A percentile compares a stretch with the other conserved stretches of the same genome.
Conservation (phyloP, 768 basidiomycete genomes). For the Austroboletus eburneus region DNA sequence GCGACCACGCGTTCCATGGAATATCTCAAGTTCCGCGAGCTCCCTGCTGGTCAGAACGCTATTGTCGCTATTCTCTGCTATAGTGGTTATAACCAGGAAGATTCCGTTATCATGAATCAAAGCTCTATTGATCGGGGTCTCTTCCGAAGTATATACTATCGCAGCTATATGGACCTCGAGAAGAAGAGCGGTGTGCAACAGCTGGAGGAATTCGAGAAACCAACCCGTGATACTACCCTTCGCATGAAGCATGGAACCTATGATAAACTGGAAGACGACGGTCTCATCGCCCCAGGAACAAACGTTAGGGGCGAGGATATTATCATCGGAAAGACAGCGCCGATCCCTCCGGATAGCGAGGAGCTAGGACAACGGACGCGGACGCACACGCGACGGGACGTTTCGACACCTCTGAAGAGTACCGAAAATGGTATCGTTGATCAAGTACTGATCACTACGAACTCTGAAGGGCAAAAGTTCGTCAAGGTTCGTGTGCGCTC, state of each 20-base stretch:
- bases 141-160: conserved; percentile 98
- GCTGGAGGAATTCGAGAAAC: conserved; percentile 96
- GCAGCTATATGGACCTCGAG: conserved; percentile 97
- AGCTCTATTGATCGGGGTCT: conserved; percentile 96
- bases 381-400: conserved; percentile 89
- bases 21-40: conserved; percentile 96
- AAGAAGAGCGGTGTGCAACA: conserved; percentile 92
- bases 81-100: conserved; percentile 99
- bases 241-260: conserved; percentile 98
- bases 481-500: conserved; percentile 97
- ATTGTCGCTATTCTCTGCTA: conserved; percentile 98
- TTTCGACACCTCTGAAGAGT: conserved; percentile 95
- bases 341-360: conserved; percentile 93
- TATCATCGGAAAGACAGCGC: conserved; percentile 98
- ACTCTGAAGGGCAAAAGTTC: conserved; percentile 94
- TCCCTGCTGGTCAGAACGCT: conserved; percentile 98
- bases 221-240: conserved; percentile 86
- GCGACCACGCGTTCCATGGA: conserved; percentile 99
- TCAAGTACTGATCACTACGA: conserved; percentile 95
- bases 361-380: conserved; percentile 96
- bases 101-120: conserved; percentile 99
- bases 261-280: conserved; percentile 96
- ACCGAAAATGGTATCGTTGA: conserved; percentile 98
- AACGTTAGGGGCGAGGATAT: conserved; percentile 96
- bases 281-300: conserved; percentile 92